phyloP scores from a whole-genome alignment of 2,329 filamentous ascomycete species.

The Fusarium tuaranense region DNA sequence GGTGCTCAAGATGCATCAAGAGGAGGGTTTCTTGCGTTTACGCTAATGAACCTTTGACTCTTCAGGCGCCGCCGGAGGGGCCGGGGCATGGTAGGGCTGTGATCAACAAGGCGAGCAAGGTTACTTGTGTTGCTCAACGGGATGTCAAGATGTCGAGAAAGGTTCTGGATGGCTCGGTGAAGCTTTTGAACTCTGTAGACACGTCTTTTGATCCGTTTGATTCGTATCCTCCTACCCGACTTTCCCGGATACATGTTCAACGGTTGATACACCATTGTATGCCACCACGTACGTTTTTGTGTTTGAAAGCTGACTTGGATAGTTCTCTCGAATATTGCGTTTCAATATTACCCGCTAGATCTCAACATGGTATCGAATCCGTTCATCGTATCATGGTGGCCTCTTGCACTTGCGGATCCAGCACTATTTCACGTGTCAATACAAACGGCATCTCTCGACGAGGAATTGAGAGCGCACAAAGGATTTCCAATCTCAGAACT shows the following conservation, averaged over 20 bases:
- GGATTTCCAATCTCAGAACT: conserved; percentile 66
- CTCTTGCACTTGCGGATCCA: conserved; percentile 65
- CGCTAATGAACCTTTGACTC: conserved; percentile 63
- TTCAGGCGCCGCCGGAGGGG: conserved; percentile 24
- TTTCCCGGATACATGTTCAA: conserved; percentile 63
- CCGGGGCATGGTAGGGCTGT: conserved; percentile 2
- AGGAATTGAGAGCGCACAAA: conserved; percentile 62
- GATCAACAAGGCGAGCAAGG: neutral
- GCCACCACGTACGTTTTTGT: conserved; percentile 10
- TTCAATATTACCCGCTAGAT: conserved; percentile 70
- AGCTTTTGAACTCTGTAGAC: conserved; percentile 41
- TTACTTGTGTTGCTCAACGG: neutral
- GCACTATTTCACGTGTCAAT: conserved; percentile 70
- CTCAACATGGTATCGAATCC: conserved; percentile 65
- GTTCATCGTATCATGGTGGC: conserved; percentile 71
- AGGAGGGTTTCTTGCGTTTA: conserved; percentile 61
- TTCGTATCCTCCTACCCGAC: conserved; percentile 65
- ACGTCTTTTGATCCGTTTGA: conserved; percentile 66
- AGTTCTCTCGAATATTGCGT: conserved; percentile 69
- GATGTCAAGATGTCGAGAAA: neutral
- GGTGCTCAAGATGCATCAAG: conserved; percentile 66
- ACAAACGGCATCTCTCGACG: conserved; percentile 68
- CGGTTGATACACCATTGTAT: conserved; percentile 68
- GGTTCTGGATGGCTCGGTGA: conserved; percentile 4
- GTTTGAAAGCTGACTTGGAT: conserved; percentile 28